Evolutionary conservation across 352 stramenopile genomes (phyloP), one percentile per base, ranked within the genome.

Genomic region (Aphanomyces stellatus): DNA sequence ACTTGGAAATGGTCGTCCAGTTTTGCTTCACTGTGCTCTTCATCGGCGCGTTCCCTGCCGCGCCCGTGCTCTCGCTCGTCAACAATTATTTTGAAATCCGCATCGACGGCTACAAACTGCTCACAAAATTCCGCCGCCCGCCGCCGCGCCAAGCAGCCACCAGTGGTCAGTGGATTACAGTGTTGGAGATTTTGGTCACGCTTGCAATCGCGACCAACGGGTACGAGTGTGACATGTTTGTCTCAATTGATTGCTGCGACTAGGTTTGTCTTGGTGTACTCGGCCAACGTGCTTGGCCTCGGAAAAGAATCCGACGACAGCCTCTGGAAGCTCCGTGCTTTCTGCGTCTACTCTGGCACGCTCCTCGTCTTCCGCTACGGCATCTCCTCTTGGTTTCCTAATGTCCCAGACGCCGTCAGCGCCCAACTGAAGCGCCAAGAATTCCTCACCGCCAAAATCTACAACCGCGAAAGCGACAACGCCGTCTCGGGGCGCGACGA

Each of bases 61-160:
- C 91, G 43, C 84, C 91, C 48, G 56, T 98, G 57, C 81, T 97
- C 27, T 93, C 90, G 55, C 90, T 94, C 65, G 67, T 96, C 55
- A 96, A 96, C 64, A 96, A 97, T 74, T 89, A 90, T 67, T 87
- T 98, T 64, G 92, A 98, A 74, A 91, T 97, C 64, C 87, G 92
- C 55, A 75, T 94, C 24, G 88, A 97, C 53, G 88, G 86, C 0
- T 89, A 88, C 60, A 92, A 92, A 40, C 73, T 97, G 17, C 66
- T 93, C 62, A 85, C 82, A 22, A 80, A 94, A 69, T 85, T 76
- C 59, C 83, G 85, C 6, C 83, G 90, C 34, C 83, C 88, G 28
- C 81, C 84, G 17, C 85, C 89, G 22, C 76, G 78, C 43, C 87
- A 85, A 41, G 84, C 92, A n/a, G 76, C 89, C 53, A 85, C 86